Conservation (phyloP, 2,329 filamentous ascomycete genomes). For the Raffaelea ambrosiae region DNA sequence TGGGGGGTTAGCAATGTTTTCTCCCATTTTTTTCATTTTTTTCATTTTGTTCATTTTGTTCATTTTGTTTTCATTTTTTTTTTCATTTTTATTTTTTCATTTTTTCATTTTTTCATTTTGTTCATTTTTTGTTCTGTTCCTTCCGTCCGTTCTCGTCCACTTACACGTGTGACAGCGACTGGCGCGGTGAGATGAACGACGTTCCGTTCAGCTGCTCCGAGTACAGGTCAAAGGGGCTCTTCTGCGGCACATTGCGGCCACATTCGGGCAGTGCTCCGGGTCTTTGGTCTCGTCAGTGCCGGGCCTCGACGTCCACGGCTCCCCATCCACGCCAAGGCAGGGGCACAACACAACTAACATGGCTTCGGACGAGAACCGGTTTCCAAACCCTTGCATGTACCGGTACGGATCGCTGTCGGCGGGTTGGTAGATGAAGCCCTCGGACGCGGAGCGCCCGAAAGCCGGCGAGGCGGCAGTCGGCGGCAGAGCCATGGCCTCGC, state of each 20-base stretch:
- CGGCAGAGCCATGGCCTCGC: neutral
- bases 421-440: neutral
- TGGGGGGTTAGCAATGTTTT: too few relatives aligned
- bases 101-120: too few relatives aligned
- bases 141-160: too few relatives aligned
- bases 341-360: constrained; percentile 13
- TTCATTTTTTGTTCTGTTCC: too few relatives aligned
- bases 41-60: too few relatives aligned
- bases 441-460: neutral
- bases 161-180: constrained; percentile 19
- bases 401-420: constrained; percentile 29
- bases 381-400: constrained; percentile 50
- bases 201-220: constrained; percentile 39
- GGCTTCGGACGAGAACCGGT: constrained; percentile 38
- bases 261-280: neutral
- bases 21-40: too few relatives aligned
- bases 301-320: constrained; percentile 57
- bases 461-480: neutral
- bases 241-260: constrained; percentile 36
- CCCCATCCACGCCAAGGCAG: too few relatives aligned
- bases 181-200: constrained; percentile 22
- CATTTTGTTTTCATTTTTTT: too few relatives aligned
- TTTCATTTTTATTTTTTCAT: too few relatives aligned
- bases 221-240: constrained; percentile 30
- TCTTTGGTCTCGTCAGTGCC: constrained; percentile 41